phyloP scores from a whole-genome alignment of 2,329 filamentous ascomycete genomes.

The Colletotrichum plurivorum region DNA sequence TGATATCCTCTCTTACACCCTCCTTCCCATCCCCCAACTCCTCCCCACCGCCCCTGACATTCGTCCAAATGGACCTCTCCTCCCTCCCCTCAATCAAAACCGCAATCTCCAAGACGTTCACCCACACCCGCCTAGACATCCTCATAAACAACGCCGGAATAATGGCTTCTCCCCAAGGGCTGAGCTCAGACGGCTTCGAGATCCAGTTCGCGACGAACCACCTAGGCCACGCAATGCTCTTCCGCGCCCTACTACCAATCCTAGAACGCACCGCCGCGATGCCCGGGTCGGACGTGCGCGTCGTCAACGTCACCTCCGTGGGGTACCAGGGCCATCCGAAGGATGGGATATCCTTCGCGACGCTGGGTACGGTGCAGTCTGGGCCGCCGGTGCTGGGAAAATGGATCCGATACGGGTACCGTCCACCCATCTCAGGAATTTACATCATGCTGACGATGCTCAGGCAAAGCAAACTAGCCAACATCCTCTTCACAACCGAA shows the following conservation, averaged over 20 bases:
- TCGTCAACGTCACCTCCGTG: slow-evolving; percentile 30
- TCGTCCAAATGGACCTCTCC: slow-evolving; percentile 62
- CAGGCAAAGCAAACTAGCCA: slow-evolving; percentile 52
- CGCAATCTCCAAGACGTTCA: slow-evolving; percentile 28
- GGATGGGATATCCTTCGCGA: slow-evolving; percentile 28
- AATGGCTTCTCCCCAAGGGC: slow-evolving; percentile 24
- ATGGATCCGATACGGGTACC: slow-evolving; percentile 47
- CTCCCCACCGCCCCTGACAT: slow-evolving; percentile 41
- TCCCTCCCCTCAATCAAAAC: slow-evolving; percentile 61
- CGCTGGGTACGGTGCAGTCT: slow-evolving; percentile 12
- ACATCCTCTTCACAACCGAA: slow-evolving; percentile 49
- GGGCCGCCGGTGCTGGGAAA: slow-evolving; percentile 17
- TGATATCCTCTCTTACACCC: slow-evolving; percentile 52
- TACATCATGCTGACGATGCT: background rate
- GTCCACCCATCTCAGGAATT: background rate
- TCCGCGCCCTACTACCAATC: slow-evolving; percentile 45
- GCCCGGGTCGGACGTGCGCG: slow-evolving; percentile 27
- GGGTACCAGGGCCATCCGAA: slow-evolving; percentile 41
- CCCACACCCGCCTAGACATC: slow-evolving; percentile 56
- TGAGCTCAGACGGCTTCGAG: slow-evolving; percentile 44
- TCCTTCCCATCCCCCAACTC: background rate
- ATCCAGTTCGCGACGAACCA: slow-evolving; percentile 46
- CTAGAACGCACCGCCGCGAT: slow-evolving; percentile 20
- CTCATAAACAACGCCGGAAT: slow-evolving; percentile 50
- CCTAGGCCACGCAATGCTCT: slow-evolving; percentile 39